phyloP scores from a whole-genome alignment of 257 asterid genomes.

The Leptodermis oblonga region DNA sequence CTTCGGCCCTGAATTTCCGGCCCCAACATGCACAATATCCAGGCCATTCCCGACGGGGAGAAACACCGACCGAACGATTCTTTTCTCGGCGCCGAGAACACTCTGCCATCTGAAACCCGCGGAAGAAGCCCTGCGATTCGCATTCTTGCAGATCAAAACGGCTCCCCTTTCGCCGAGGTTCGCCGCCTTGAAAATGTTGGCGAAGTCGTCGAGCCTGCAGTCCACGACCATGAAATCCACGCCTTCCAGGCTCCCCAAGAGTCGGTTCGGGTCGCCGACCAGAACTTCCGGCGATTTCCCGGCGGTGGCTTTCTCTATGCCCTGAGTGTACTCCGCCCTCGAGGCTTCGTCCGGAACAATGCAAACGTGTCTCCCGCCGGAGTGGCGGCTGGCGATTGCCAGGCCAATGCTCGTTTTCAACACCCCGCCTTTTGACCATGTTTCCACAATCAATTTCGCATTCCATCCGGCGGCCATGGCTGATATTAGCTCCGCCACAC shows the following conservation, averaged over 20 bases:
- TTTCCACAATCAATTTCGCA: constrained; percentile 65
- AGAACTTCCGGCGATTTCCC: constrained; percentile 44
- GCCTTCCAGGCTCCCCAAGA: constrained; percentile 39
- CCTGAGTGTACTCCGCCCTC: constrained; percentile 34
- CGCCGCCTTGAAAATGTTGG: constrained; percentile 47
- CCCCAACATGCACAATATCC: constrained; percentile 71
- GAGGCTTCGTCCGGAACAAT: constrained; percentile 60
- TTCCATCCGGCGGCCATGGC: constrained; percentile 97
- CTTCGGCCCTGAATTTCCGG: constrained; percentile 14
- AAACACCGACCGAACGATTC: constrained; percentile 66
- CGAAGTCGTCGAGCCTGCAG: constrained; percentile 36
- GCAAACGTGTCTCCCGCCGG: constrained; percentile 70
- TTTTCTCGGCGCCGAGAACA: constrained; percentile 41
- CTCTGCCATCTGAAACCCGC: constrained; percentile 64
- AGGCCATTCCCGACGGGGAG: constrained; percentile 87
- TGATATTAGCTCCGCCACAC: constrained; percentile 67
- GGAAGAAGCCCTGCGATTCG: constrained; percentile 38
- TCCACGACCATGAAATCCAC: constrained; percentile 76
- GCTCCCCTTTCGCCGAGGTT: constrained; percentile 72
- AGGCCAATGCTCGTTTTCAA: constrained; percentile 69
- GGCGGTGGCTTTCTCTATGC: constrained; percentile 36
- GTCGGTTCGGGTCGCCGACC: constrained; percentile 40
- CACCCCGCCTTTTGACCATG: constrained; percentile 74
- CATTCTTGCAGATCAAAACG: constrained; percentile 74
- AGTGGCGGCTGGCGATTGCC: constrained; percentile 55